These are phyloP conservation scores for Xylaria sp. DNA, from an alignment of 2,329 filamentous ascomycete genomes.

Conservation along the genomic window DNA sequence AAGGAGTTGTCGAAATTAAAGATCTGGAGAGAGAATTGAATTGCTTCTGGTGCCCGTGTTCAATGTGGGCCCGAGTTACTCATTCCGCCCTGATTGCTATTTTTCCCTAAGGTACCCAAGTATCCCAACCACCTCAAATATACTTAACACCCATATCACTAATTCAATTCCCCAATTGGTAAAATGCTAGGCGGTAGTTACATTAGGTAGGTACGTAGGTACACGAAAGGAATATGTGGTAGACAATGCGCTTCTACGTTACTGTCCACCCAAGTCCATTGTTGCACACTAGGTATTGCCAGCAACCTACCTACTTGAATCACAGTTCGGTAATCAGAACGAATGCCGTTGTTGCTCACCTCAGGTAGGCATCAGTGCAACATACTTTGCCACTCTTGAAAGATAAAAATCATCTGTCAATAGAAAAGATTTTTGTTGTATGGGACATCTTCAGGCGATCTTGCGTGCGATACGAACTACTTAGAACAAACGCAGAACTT, in stretches of 20 bases:
- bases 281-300: neutral
- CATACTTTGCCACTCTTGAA: neutral
- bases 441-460: neutral
- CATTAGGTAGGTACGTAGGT: neutral
- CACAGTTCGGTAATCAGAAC: neutral
- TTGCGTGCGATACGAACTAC: neutral
- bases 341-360: neutral
- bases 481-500: neutral
- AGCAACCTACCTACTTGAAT: neutral
- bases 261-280: neutral
- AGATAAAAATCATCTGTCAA: neutral
- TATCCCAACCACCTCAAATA: slow-evolving; percentile 7
- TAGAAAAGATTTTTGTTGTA: neutral
- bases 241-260: neutral
- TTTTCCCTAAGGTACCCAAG: neutral
- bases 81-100: neutral
- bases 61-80: no score
- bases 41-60: neutral
- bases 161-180: neutral
- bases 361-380: neutral
- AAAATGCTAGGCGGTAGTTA: neutral
- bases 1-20: slow-evolving; percentile 1
- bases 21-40: neutral
- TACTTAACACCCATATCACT: no score
- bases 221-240: neutral